These are phyloP conservation scores for Lactuca saligna DNA, from an alignment of 129 eudicot genomes.

Conservation along the genomic window DNA sequence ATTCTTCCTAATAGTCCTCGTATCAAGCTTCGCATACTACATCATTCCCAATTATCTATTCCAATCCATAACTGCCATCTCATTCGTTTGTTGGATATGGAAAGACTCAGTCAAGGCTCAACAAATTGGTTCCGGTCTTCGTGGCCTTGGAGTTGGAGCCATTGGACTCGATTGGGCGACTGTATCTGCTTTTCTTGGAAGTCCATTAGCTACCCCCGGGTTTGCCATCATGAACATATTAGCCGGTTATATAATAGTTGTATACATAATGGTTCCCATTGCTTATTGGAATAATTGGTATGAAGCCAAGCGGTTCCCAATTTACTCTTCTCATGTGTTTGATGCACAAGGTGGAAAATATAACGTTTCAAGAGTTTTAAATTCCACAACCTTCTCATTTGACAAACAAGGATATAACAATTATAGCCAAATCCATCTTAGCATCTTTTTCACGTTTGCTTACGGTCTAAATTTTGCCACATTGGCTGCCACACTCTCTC, in stretches of 20 bases:
- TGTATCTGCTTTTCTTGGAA: conserved; percentile 46
- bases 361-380: conserved; percentile 48
- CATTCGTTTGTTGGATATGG: conserved; percentile 56
- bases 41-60: conserved; percentile 57
- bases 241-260: conserved; percentile 50
- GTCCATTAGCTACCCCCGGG: conserved; percentile 58
- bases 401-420: conserved; percentile 39
- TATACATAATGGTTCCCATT: conserved; percentile 49
- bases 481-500: conserved; percentile 58
- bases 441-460: conserved; percentile 50
- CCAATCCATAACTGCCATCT: conserved; percentile 49
- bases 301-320: conserved; percentile 56
- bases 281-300: conserved; percentile 49
- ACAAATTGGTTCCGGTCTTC: conserved; percentile 67
- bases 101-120: conserved; percentile 47
- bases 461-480: conserved; percentile 68
- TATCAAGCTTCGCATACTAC: conserved; percentile 61
- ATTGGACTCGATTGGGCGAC: conserved; percentile 63
- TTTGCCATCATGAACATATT: conserved; percentile 52
- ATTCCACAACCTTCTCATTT: conserved; percentile 38
- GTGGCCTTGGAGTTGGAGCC: conserved; percentile 64
- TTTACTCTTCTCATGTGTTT: conserved; percentile 42
- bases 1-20: conserved; percentile 53
- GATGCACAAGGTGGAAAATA: conserved; percentile 39
- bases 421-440: conserved; percentile 61